phyloP scores from a whole-genome alignment of 192 early-diverging fungal species.

The Phycomyces nitens region DNA sequence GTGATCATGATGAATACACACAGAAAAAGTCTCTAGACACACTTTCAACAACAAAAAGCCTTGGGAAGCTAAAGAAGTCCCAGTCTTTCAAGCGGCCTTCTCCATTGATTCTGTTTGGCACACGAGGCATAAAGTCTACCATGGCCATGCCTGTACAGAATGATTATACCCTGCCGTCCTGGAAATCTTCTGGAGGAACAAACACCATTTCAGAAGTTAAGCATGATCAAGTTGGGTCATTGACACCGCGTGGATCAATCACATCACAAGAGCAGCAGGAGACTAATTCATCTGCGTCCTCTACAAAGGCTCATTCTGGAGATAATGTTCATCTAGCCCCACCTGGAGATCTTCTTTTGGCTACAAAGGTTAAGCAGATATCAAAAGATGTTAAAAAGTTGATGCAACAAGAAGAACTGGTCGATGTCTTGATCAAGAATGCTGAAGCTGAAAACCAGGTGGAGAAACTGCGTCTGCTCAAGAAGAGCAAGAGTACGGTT shows the following conservation, averaged over 20 bases:
- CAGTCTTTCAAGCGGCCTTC: neutral
- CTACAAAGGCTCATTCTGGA: constrained; percentile 20
- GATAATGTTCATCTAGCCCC: constrained; percentile 54
- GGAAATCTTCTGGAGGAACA: constrained; percentile 22
- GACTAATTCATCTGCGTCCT: neutral
- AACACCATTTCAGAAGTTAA: constrained; percentile 24
- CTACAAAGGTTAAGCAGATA: constrained; percentile 47
- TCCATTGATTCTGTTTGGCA: constrained; percentile 13
- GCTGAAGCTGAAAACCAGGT: constrained; percentile 45
- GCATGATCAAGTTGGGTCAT: constrained; percentile 16
- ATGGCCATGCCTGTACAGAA: constrained; percentile 26
- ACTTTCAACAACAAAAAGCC: neutral
- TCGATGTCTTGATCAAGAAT: constrained; percentile 60
- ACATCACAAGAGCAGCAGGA: neutral
- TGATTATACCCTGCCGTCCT: constrained; percentile 17
- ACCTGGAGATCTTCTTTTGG: constrained; percentile 68
- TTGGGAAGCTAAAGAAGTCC: neutral
- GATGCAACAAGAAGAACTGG: constrained; percentile 63
- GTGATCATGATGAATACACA: neutral
- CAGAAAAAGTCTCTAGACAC: neutral
- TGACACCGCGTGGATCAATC: neutral
- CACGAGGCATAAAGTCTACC: constrained; percentile 18
- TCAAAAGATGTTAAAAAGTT: constrained; percentile 51
- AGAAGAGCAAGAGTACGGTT: constrained; percentile 53
- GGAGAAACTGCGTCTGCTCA: constrained; percentile 59